Evolutionary conservation across 306 rosid genomes (phyloP), one percentile per base, ranked within the genome.

Genomic region (Malus asiatica): DNA sequence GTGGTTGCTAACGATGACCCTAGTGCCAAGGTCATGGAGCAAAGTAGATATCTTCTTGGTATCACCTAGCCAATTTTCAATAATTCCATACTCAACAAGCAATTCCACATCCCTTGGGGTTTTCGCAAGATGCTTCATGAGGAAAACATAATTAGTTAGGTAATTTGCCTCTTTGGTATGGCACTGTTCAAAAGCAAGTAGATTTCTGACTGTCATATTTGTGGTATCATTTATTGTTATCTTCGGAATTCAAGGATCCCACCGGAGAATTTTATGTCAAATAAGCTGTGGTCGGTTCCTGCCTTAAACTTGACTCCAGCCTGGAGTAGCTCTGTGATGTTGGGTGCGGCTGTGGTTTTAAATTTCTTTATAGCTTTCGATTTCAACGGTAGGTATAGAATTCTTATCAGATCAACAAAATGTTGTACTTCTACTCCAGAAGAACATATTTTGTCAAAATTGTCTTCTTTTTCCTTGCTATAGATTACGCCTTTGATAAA

Each of bases 341-440:
- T 64, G 61, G 86, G 79, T 42, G 68, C 11, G 58, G 15, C 70
- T 58, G 76, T 2, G n/a, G 52, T 69, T 68, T 78, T 3, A 13
- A 65, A 18, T 33, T 25, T 16, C 29, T 52, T 62, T 67, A 75
- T 57, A 6, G 20, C 3, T 14, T 10, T 12, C 3, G 29, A 9
- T 18, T 35, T 16, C 13, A 32, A 22, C 9, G 92, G 85, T 5
- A 68, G 71, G 70, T 75, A 78, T 4, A 84, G 72, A 6, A 20
- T 27, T 73, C 87, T 78, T 3, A 84, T 44, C 2, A 88, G 52
- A 83, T 81, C 87, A 22, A 80, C 80, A 72, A 88, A 79, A 64
- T 88, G 86, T 27, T 42, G 42, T 0, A 77, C 71, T 19, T 20
- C n/a, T 40, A 8, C 12, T 40, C 45, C 45, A 2, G 45, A 40